Percentiles rank a stretch among this genome's conserved stretches.
Conservation (phyloP, 2,329 filamentous ascomycete genomes). For the Penicillium sclerotiorum region DNA sequence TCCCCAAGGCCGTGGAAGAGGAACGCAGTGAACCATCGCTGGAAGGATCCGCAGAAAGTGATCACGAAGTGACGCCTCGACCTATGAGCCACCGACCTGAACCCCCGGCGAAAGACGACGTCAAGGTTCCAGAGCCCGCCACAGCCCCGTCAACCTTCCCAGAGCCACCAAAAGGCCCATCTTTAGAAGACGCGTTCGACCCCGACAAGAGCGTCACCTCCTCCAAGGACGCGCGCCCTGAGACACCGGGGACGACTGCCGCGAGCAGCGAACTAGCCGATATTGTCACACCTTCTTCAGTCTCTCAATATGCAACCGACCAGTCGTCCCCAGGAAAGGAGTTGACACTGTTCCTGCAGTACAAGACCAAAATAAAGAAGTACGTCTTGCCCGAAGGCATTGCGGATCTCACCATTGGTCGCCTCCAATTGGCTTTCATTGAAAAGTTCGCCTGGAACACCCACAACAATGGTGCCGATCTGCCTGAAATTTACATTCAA, state of each 20-base stretch:
- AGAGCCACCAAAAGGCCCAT: constrained; percentile 38
- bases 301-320: constrained; percentile 60
- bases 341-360: constrained; percentile 90
- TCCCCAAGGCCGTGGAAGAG: constrained; percentile 64
- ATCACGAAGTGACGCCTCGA: constrained; percentile 24
- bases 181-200: constrained; percentile 39
- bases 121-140: constrained; percentile 43
- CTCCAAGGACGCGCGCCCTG: constrained; percentile 23
- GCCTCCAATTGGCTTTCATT: constrained; percentile 93
- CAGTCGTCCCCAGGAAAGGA: constrained; percentile 76
- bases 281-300: constrained; percentile 46
- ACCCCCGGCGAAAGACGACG: constrained; percentile 34
- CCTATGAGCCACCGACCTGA: constrained; percentile 48
- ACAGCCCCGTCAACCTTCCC: constrained; percentile 63
- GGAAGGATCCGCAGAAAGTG: constrained; percentile 28
- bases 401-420: constrained; percentile 80
- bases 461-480: constrained; percentile 85
- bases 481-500: constrained; percentile 97
- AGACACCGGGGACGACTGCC: constrained; percentile 31
- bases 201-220: constrained; percentile 30
- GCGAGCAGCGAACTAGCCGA: constrained; percentile 21
- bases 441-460: constrained; percentile 99
- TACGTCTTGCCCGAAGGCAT: constrained; percentile 84
- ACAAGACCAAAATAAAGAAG: constrained; percentile 97
- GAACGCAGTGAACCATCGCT: constrained; percentile 40